Base-by-base conservation (phyloP, 2,329 filamentous ascomycete genomes). In the Colletotrichum magnum region DNA sequence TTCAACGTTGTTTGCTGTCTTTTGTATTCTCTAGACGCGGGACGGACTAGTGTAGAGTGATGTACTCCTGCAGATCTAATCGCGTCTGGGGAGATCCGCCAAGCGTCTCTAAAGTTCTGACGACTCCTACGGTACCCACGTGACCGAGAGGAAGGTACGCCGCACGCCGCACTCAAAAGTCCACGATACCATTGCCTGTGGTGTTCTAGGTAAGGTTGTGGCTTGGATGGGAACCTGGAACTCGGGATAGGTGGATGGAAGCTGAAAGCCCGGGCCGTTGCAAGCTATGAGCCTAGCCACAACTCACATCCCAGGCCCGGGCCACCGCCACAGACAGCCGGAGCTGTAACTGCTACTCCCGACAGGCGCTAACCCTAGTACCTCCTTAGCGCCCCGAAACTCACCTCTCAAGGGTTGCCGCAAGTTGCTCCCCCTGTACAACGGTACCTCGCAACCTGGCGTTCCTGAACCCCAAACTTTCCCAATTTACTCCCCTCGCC, bases 381-480 rank as follows among this genome's bases (percentile, higher is more conserved):
- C 48, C 26, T 66, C 32, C 47, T 43, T 64, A 70, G 70, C 70
- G 59, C 59, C 56, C 52, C 47, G 58, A 70, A 68, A 68, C 64
- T 52, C 70, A 36, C 32, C 9, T 36, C 32, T 10, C 32, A 71
- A 70, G 70, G 70, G 70, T 71, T 71, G 66, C 54, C 61, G 41
- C 41, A 43, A 43, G 41, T 43, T 66, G 67, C 70, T 58, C 64
- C 64, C 69, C 60, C 70, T 68, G 70, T 69, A 68, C 58, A 71
- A 54, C 59, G 51, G 68, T 72, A 70, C 60, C 54, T 63, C 60
- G 64, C 70, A 72, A 72, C 64, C 58, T 69, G 47, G 32, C 56
- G 68, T 71, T 53, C 70, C 60, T 64, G 70, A 72, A 68, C 58
- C 64, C 68, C 70, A 52, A 71, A 72, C 66, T 68, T 71, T 71